Evolutionary conservation across 805 yeast species (phyloP).

Genomic region (Candida gorgasii): DNA sequence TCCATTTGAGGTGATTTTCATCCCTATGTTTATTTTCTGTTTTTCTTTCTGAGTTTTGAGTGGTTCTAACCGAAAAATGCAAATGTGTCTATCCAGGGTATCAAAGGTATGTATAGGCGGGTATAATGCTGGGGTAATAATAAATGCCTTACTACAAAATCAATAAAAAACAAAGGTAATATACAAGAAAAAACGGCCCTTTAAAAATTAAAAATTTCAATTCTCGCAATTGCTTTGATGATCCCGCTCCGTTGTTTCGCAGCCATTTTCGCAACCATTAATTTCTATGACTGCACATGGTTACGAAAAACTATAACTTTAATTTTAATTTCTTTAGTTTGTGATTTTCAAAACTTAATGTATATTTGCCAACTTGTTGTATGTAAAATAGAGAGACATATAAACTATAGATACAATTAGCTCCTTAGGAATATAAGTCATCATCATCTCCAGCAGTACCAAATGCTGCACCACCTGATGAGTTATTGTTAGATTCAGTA

Average conservation of each 20-base stretch:
- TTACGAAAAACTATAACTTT: no score
- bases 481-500: conserved; percentile 20
- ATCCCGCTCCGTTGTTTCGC: neutral
- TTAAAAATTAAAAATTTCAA: neutral
- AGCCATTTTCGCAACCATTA: neutral
- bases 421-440: conserved; percentile 49
- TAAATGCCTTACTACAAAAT: neutral
- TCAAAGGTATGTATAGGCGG: no score
- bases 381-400: neutral
- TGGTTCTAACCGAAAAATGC: no score
- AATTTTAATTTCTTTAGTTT: no score
- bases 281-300: no score
- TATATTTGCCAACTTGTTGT: conserved; percentile 6
- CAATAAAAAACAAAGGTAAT: neutral
- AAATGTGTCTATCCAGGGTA: no score
- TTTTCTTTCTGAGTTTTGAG: no score
- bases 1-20: conserved; percentile 17
- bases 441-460: conserved; percentile 57
- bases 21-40: conserved; percentile 21
- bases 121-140: neutral
- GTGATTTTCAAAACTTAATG: neutral
- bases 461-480: conserved; percentile 42
- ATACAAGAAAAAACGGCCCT: no score
- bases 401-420: neutral
- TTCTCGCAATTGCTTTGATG: neutral